Conservation (phyloP, 2,329 filamentous ascomycete species). For the Colletotrichum scovillei region DNA sequence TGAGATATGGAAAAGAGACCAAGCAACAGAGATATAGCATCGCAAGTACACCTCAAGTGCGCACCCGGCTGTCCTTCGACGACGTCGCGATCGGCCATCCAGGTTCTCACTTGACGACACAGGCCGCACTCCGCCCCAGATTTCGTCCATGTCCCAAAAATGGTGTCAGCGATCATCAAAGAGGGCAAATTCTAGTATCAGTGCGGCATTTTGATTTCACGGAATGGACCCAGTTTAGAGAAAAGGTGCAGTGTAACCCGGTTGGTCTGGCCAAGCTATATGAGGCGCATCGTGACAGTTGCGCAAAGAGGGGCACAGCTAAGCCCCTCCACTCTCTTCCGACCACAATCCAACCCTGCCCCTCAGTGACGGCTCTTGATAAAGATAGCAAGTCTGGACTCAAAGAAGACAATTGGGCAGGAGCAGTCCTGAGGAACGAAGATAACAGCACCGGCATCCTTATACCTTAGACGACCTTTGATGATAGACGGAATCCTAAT, state of each 20-base stretch:
- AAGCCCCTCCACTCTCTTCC: background rate
- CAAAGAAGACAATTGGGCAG: background rate
- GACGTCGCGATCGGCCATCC: slow-evolving; percentile 27
- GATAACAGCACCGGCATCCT: background rate
- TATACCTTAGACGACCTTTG: background rate
- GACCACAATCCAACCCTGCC: background rate
- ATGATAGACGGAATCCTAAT: too few relatives aligned
- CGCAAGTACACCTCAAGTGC: slow-evolving; percentile 3
- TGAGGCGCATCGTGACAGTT: background rate
- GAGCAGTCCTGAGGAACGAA: background rate
- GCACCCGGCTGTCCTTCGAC: slow-evolving; percentile 29
- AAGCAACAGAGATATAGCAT: background rate
- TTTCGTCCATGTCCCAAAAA: slow-evolving; percentile 1
- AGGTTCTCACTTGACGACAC: slow-evolving; percentile 31
- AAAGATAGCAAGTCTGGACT: background rate
- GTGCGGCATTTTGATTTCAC: slow-evolving; percentile 2
- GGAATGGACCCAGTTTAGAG: background rate
- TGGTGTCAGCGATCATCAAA: slow-evolving; percentile 6
- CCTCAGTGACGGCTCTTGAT: background rate
- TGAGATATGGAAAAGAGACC: slow-evolving; percentile 1
- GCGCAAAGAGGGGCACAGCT: background rate
- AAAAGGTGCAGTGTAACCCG: background rate
- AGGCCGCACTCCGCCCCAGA: slow-evolving; percentile 26
- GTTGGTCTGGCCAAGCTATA: background rate
- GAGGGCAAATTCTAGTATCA: background rate